phyloP scores from a whole-genome alignment of 345 rosid genomes.

The Brassica rapa region DNA sequence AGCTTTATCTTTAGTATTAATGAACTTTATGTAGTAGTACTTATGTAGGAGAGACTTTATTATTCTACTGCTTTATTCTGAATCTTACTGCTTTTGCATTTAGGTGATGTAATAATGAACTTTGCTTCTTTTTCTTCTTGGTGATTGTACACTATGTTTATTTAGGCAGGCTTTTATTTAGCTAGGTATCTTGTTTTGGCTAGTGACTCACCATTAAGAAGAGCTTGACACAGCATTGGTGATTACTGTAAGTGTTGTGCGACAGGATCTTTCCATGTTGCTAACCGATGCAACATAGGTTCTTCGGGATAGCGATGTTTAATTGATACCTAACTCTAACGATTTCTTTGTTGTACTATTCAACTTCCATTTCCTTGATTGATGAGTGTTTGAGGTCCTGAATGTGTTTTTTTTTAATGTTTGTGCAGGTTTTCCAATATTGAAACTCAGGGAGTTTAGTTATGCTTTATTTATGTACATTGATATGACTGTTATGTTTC shows the following conservation, averaged over 20 bases:
- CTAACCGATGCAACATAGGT: constrained; percentile 28
- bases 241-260: constrained; percentile 33
- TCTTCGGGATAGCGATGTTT: constrained; percentile 28
- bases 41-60: constrained; percentile 43
- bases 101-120: constrained; percentile 25
- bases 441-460: constrained; percentile 55
- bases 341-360: background rate
- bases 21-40: constrained; percentile 44
- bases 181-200: constrained; percentile 31
- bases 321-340: constrained; percentile 13
- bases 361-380: constrained; percentile 26
- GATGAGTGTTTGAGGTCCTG: constrained; percentile 39
- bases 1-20: constrained; percentile 45
- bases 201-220: constrained; percentile 6
- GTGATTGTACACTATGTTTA: constrained; percentile 13
- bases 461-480: constrained; percentile 28
- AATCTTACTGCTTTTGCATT: constrained; percentile 25
- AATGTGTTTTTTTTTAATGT: constrained; percentile 41
- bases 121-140: constrained; percentile 34
- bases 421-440: constrained; percentile 74
- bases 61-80: constrained; percentile 27
- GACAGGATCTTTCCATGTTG: constrained; percentile 18
- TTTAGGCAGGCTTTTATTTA: constrained; percentile 30
- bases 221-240: constrained; percentile 19
- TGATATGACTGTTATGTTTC: constrained; percentile 33